phyloP scores from a whole-genome alignment of 2,329 filamentous ascomycete genomes.

The Colletotrichum karsti region DNA sequence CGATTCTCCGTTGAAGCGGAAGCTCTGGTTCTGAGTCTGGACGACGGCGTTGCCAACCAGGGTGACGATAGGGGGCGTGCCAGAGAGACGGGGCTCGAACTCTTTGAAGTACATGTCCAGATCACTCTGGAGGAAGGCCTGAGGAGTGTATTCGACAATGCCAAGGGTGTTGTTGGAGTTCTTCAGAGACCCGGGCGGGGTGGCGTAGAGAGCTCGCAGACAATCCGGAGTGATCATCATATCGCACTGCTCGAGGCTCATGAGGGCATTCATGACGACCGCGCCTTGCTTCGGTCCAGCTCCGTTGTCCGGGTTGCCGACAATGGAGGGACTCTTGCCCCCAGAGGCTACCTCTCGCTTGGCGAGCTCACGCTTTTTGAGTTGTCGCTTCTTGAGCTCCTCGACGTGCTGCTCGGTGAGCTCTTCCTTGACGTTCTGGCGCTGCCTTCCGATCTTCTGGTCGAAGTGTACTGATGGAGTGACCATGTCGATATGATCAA shows the following conservation, averaged over 20 bases:
- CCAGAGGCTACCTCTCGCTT: conserved; percentile 24
- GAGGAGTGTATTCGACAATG: conserved; percentile 59
- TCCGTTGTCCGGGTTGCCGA: conserved; percentile 35
- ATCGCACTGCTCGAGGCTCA: conserved; percentile 52
- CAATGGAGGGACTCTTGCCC: conserved; percentile 34
- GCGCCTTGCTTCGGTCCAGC: conserved; percentile 41
- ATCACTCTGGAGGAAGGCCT: conserved; percentile 60
- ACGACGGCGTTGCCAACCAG: conserved; percentile 56
- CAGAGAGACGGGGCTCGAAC: conserved; percentile 50
- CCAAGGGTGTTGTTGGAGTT: conserved; percentile 54
- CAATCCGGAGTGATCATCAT: conserved; percentile 65
- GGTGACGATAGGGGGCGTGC: conserved; percentile 51
- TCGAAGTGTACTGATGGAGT: conserved; percentile 50
- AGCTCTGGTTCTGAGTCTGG: conserved; percentile 40
- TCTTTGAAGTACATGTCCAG: conserved; percentile 57
- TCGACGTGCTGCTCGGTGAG: conserved; percentile 33
- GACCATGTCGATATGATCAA: conserved; percentile 49
- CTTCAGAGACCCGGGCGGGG: conserved; percentile 46
- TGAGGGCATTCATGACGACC: conserved; percentile 37
- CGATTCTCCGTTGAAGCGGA: conserved; percentile 51
- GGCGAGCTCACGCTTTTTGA: conserved; percentile 11
- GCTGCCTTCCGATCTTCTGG: conserved; percentile 37
- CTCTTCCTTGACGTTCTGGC: conserved; percentile 32
- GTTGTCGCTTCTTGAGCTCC: conserved; percentile 36
- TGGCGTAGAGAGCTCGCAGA: conserved; percentile 56